phyloP scores from a whole-genome alignment of 2,329 filamentous ascomycete species.

The Neospermospora avenae region DNA sequence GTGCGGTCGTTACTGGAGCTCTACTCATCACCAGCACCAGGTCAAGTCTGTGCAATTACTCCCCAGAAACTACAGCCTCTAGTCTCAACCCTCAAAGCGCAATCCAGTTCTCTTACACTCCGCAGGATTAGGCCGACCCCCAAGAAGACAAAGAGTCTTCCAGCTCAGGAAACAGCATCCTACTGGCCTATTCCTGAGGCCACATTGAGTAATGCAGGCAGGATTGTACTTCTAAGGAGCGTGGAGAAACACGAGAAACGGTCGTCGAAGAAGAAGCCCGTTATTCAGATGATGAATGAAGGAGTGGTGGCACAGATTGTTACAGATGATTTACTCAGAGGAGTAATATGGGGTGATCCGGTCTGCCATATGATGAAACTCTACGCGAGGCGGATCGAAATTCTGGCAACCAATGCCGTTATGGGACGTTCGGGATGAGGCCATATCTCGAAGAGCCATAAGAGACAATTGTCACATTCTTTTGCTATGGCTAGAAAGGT shows the following conservation, averaged over 20 bases:
- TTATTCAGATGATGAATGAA: constrained; percentile 50
- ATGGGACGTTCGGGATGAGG: constrained; percentile 38
- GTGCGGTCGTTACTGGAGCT: constrained; percentile 69
- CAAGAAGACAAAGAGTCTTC: constrained; percentile 25
- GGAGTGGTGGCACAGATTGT: constrained; percentile 67
- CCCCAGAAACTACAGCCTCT: constrained; percentile 21
- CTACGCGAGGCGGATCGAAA: constrained; percentile 70
- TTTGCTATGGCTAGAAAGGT: too few species aligned
- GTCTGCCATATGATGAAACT: constrained; percentile 76
- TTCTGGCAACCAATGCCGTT: constrained; percentile 66
- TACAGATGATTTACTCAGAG: constrained; percentile 64
- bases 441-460: constrained; percentile 42
- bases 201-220: constrained; percentile 67
- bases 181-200: constrained; percentile 64
- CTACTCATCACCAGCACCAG: constrained; percentile 53
- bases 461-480: too few species aligned
- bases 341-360: constrained; percentile 77
- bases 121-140: constrained; percentile 22
- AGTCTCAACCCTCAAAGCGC: constrained; percentile 18
- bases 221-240: constrained; percentile 62
- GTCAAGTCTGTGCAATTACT: constrained; percentile 15
- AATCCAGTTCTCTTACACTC: constrained; percentile 22
- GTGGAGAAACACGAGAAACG: constrained; percentile 40
- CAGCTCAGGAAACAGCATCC: constrained; percentile 35
- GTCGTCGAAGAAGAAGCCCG: constrained; percentile 43